A percentile compares a stretch with the other conserved stretches of the same genome.
Conservation (phyloP, 176 grass and related monocot species). For the Pharus latifolius region DNA sequence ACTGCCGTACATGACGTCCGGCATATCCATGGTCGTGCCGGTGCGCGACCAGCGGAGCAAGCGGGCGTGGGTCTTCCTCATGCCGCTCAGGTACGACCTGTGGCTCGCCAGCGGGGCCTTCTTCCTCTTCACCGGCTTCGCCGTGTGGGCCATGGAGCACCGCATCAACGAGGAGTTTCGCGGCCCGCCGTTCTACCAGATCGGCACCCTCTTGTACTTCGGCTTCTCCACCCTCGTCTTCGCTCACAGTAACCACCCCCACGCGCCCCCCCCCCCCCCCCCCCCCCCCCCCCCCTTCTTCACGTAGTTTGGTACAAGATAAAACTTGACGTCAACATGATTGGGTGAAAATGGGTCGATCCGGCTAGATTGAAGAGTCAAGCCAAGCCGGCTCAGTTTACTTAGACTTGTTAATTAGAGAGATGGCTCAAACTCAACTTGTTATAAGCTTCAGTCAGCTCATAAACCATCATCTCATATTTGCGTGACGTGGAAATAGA, state of each 20-base stretch:
- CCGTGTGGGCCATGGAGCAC: slow-evolving; percentile 68
- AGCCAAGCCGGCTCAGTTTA: too few relatives aligned
- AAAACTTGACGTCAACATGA: too few relatives aligned
- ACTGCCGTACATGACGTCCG: slow-evolving; percentile 37
- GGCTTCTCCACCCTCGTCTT: slow-evolving; percentile 58
- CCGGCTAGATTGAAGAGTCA: too few relatives aligned
- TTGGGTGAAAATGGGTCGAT: too few relatives aligned
- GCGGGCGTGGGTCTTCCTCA: slow-evolving; percentile 58
- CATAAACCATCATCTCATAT: too few relatives aligned
- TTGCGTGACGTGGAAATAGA: too few relatives aligned
- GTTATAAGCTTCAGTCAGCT: too few relatives aligned
- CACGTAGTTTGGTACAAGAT: too few relatives aligned
- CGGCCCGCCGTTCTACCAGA: slow-evolving; percentile 28
- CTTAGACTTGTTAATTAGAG: too few relatives aligned
- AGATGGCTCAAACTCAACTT: too few relatives aligned
- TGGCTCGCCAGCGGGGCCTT: slow-evolving; percentile 44
- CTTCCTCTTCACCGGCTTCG: slow-evolving; percentile 60
- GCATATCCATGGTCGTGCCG: slow-evolving; percentile 56
- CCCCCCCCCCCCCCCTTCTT: too few relatives aligned
- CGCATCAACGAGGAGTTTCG: slow-evolving; percentile 45
- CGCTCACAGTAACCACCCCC: slow-evolving; percentile 21
- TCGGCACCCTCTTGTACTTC: slow-evolving; percentile 63
- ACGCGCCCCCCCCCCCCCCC: too few relatives aligned
- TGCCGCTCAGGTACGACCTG: slow-evolving; percentile 48
- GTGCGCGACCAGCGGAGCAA: slow-evolving; percentile 16